A percentile compares a stretch with the other conserved stretches of the same genome.
Conservation (phyloP, 2,329 filamentous ascomycete species). For the Whalleya microplaca region DNA sequence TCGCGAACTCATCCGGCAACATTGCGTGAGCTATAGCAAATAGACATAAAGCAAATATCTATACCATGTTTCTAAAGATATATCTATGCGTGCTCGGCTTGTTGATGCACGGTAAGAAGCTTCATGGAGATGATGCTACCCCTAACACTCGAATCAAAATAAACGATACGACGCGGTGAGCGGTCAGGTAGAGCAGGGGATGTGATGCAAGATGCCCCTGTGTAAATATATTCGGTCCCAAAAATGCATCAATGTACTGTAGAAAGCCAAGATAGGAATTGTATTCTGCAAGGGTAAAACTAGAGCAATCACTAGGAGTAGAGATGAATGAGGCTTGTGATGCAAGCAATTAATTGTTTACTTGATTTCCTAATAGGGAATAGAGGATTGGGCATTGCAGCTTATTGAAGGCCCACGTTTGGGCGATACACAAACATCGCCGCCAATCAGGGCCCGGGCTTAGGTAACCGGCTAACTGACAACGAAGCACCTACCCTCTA, state of each 20-base stretch:
- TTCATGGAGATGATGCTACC: neutral
- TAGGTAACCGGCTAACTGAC: neutral
- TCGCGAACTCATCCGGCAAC: conserved; percentile 21
- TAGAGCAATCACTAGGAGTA: neutral
- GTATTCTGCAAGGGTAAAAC: conserved; percentile 6
- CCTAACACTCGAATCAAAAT: neutral
- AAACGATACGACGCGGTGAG: neutral
- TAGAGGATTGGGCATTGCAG: conserved; percentile 2
- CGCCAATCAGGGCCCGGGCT: neutral
- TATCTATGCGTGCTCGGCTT: conserved; percentile 2
- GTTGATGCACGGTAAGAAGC: neutral
- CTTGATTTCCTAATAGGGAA: conserved; percentile 31
- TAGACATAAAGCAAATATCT: conserved; percentile 4
- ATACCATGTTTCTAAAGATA: neutral
- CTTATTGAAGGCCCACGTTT: conserved; percentile 8
- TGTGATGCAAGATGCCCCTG: conserved; percentile 1
- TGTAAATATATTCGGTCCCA: neutral
- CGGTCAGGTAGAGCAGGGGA: neutral
- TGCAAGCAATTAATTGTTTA: conserved; percentile 30
- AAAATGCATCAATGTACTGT: neutral
- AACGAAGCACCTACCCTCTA: too few species aligned
- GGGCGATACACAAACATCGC: conserved; percentile 5
- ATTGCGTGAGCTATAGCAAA: conserved; percentile 13
- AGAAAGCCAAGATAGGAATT: neutral
- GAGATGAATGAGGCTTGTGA: conserved; percentile 3